phyloP scores from a whole-genome alignment of 164 flowering plant species.

The Warburgia ugandensis region DNA sequence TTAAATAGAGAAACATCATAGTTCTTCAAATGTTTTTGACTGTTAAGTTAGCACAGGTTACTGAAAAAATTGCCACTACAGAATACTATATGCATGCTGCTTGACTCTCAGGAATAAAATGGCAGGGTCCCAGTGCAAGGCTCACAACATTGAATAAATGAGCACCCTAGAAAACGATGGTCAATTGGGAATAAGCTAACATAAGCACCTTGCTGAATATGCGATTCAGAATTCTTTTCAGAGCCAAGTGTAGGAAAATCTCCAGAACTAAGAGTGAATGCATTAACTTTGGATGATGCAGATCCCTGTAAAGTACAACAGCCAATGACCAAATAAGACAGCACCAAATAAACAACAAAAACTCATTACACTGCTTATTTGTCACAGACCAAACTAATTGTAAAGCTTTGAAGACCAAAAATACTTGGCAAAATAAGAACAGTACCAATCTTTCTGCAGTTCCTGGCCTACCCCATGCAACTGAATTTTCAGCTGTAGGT shows the following conservation, averaged over 20 bases:
- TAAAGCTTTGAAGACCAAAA: too few species aligned
- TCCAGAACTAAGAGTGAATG: constrained; percentile 68
- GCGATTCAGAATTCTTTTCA: constrained; percentile 35
- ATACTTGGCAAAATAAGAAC: constrained; percentile 2
- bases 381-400: background rate
- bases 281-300: constrained; percentile 37
- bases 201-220: constrained; percentile 32
- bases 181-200: background rate
- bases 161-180: background rate
- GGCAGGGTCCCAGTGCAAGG: constrained; percentile 4
- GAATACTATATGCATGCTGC: too few species aligned
- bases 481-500: constrained; percentile 49
- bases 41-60: too few species aligned
- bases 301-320: constrained; percentile 39
- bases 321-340: background rate
- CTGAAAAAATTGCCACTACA: too few species aligned
- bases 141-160: background rate
- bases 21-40: too few species aligned
- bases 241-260: constrained; percentile 96
- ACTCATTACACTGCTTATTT: too few species aligned
- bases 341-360: too few species aligned
- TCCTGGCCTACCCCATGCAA: constrained; percentile 51
- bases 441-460: constrained; percentile 66
- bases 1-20: too few species aligned
- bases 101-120: too few species aligned